A percentile compares a stretch with the other conserved stretches of the same genome.
phyloP scores from a whole-genome alignment of 2,329 filamentous ascomycete genomes.

The Phialophora expanda region DNA sequence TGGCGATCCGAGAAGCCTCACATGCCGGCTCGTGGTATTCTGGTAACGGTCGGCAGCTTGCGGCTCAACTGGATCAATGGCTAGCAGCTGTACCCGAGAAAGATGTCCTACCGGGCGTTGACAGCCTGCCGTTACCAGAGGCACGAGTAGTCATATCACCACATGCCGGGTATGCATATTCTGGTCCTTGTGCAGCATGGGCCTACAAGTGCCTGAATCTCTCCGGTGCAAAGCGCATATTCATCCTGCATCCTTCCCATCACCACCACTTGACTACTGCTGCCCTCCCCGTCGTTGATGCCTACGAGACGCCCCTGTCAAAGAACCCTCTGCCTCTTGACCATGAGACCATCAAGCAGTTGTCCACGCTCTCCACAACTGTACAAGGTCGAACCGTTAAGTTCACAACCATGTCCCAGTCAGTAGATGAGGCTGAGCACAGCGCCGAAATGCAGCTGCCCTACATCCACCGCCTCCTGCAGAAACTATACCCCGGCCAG shows the following conservation, averaged over 20 bases:
- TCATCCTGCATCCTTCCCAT: constrained; percentile 91
- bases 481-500: constrained; percentile 57
- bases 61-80: constrained; percentile 73
- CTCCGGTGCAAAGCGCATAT: constrained; percentile 81
- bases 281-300: constrained; percentile 73
- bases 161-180: constrained; percentile 92
- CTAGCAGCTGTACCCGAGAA: constrained; percentile 72
- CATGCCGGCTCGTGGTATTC: constrained; percentile 93
- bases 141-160: constrained; percentile 90
- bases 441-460: constrained; percentile 97
- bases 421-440: constrained; percentile 80
- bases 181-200: constrained; percentile 89
- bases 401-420: constrained; percentile 63
- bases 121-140: constrained; percentile 69
- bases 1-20: constrained; percentile 61
- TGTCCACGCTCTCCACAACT: constrained; percentile 44
- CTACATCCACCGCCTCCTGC: constrained; percentile 81
- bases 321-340: constrained; percentile 52
- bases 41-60: constrained; percentile 63
- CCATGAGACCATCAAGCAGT: constrained; percentile 49
- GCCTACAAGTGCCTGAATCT: constrained; percentile 90
- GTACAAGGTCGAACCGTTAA: constrained; percentile 37
- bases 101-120: constrained; percentile 62
- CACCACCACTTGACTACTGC: constrained; percentile 79
- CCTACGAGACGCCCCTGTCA: constrained; percentile 53